These are phyloP conservation scores for Neonectria neomacrospora DNA, from an alignment of 2,329 filamentous ascomycete genomes.

Conservation along the genomic window DNA sequence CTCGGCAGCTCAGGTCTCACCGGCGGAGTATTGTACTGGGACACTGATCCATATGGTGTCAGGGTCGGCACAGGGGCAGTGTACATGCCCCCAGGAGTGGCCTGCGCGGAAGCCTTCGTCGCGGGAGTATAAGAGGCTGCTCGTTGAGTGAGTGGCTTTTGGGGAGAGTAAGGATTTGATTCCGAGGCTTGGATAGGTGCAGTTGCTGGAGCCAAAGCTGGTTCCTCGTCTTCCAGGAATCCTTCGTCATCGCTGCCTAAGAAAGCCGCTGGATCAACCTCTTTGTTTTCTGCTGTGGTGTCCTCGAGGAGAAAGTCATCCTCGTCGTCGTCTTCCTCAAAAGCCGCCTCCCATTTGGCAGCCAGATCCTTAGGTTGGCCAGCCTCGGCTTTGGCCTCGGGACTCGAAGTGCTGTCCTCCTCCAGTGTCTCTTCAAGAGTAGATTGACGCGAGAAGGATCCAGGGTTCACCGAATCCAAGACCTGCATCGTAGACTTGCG, in stretches of 20 bases:
- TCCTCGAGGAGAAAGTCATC: slow-evolving; percentile 71
- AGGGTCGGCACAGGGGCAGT: slow-evolving; percentile 38
- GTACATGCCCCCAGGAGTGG: slow-evolving; percentile 35
- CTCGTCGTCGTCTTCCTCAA: slow-evolving; percentile 78
- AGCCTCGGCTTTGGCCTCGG: slow-evolving; percentile 35
- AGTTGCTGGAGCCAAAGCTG: slow-evolving; percentile 38
- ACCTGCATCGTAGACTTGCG: slow-evolving; percentile 79
- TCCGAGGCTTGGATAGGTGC: slow-evolving; percentile 20
- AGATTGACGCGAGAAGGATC: slow-evolving; percentile 44
- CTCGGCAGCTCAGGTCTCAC: slow-evolving; percentile 62
- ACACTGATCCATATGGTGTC: slow-evolving; percentile 40
- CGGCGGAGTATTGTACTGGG: slow-evolving; percentile 53
- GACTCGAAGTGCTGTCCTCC: slow-evolving; percentile 28
- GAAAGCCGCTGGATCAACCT: slow-evolving; percentile 71
- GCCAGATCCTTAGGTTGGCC: slow-evolving; percentile 68
- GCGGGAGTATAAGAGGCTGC: slow-evolving; percentile 40
- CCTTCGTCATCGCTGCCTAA: slow-evolving; percentile 88
- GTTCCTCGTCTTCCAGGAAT: slow-evolving; percentile 77
- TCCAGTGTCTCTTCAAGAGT: slow-evolving; percentile 49
- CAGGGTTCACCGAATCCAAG: slow-evolving; percentile 60
- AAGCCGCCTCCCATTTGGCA: slow-evolving; percentile 84
- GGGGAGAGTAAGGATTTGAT: slow-evolving; percentile 45
- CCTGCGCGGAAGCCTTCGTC: slow-evolving; percentile 16
- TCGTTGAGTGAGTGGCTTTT: slow-evolving; percentile 29
- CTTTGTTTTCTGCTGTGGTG: slow-evolving; percentile 53